These are phyloP conservation scores for Hemerocallis citrina DNA, from an alignment of 106 monocot species.

Conservation along the genomic window DNA sequence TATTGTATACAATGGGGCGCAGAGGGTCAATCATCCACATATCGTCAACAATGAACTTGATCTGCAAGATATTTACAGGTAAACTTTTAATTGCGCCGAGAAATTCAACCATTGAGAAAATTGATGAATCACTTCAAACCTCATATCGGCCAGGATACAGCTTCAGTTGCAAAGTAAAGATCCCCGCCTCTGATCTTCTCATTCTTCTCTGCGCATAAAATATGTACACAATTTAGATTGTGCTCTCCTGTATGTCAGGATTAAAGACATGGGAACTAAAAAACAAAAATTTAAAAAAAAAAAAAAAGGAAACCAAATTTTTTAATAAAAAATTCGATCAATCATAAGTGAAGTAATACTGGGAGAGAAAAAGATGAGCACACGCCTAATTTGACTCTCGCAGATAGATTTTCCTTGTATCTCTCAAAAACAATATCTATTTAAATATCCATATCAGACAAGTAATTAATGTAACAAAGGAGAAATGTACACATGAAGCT, in stretches of 20 bases:
- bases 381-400: too few species aligned
- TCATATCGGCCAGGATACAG: constrained; percentile 91
- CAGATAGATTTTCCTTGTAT: too few species aligned
- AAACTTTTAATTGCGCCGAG: background rate
- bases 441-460: too few species aligned
- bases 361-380: too few species aligned
- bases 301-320: too few species aligned
- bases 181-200: constrained; percentile 54
- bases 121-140: constrained; percentile 19
- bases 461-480: too few species aligned
- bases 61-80: constrained; percentile 28
- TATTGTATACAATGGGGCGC: constrained; percentile 39
- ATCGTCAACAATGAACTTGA: constrained; percentile 94
- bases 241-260: background rate
- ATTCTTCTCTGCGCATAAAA: constrained; percentile 53
- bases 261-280: background rate
- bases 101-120: background rate
- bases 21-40: constrained; percentile 73
- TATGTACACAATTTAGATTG: background rate
- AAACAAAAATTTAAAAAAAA: background rate
- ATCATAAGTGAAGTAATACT: too few species aligned
- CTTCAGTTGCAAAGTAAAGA: constrained; percentile 57
- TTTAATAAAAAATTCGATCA: too few species aligned
- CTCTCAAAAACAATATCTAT: too few species aligned
- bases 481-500: too few species aligned